Conservation (phyloP, 2,329 filamentous ascomycete genomes). For the Harringtonia aguacate region DNA sequence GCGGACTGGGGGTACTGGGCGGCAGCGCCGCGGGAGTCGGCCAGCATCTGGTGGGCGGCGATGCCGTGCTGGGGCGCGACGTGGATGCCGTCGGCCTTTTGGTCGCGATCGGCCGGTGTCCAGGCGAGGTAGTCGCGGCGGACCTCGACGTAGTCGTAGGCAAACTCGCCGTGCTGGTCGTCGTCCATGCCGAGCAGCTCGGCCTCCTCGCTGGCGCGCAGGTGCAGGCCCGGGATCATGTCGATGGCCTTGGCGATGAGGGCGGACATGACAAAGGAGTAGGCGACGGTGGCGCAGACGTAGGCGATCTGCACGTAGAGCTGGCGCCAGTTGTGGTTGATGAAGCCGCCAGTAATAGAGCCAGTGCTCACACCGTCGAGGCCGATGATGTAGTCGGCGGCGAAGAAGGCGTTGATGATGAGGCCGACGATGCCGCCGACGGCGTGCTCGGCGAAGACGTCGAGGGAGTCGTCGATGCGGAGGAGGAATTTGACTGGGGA, state of each 20-base stretch:
- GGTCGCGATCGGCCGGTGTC: slow-evolving; percentile 65
- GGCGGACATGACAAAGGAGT: slow-evolving; percentile 64
- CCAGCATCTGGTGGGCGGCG: slow-evolving; percentile 54
- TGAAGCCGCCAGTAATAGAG: slow-evolving; percentile 52
- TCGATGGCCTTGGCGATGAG: slow-evolving; percentile 66
- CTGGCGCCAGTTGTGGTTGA: slow-evolving; percentile 63
- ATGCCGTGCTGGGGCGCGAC: slow-evolving; percentile 63
- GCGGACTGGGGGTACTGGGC: not conserved
- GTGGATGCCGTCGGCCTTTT: slow-evolving; percentile 44
- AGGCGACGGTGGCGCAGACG: slow-evolving; percentile 54
- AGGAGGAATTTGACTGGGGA: slow-evolving; percentile 43
- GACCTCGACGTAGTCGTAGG: slow-evolving; percentile 84
- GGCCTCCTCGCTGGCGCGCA: slow-evolving; percentile 70
- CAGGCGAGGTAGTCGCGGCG: slow-evolving; percentile 80
- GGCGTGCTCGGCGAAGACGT: slow-evolving; percentile 62
- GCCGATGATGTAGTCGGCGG: slow-evolving; percentile 58
- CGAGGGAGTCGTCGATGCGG: slow-evolving; percentile 59
- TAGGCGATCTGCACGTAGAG: slow-evolving; percentile 75
- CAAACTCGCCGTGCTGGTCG: slow-evolving; percentile 82
- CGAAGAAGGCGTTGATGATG: slow-evolving; percentile 65
- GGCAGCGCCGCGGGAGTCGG: slow-evolving; percentile 1
- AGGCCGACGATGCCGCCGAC: slow-evolving; percentile 59
- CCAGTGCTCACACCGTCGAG: slow-evolving; percentile 68
- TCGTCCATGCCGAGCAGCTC: slow-evolving; percentile 84
- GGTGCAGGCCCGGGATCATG: slow-evolving; percentile 64